These are phyloP conservation scores for Penicillium macrosclerotiorum DNA, from an alignment of 495 filamentous ascomycete species.

Conservation along the genomic window DNA sequence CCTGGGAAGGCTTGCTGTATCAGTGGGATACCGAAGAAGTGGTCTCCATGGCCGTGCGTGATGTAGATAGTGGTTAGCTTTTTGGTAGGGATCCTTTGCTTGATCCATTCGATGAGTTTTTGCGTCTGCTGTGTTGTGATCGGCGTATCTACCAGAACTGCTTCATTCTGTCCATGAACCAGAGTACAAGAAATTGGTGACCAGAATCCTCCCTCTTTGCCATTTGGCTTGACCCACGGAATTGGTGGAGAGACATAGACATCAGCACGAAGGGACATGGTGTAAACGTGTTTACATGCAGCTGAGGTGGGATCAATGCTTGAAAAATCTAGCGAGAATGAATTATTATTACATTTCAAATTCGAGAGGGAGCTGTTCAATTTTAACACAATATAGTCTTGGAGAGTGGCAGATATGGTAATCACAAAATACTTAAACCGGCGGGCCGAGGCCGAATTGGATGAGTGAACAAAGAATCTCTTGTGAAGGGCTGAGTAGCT, in stretches of 20 bases:
- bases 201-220: neutral
- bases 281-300: neutral
- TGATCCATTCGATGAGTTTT: slow-evolving; percentile 22
- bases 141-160: slow-evolving; percentile 31
- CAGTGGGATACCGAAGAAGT: slow-evolving; percentile 32
- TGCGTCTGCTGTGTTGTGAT: slow-evolving; percentile 14
- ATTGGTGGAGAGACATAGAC: neutral
- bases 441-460: neutral
- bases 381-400: neutral
- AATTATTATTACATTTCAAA: too few relatives aligned
- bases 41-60: slow-evolving; percentile 45
- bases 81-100: slow-evolving; percentile 14
- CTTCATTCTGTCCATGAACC: slow-evolving; percentile 19
- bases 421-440: neutral
- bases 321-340: neutral
- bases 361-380: too few relatives aligned
- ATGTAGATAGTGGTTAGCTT: slow-evolving; percentile 31
- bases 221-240: neutral
- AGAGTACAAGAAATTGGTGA: slow-evolving; percentile 27
- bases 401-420: neutral
- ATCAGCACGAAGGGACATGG: neutral
- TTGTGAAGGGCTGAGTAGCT: neutral
- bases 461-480: neutral
- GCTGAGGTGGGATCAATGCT: too few relatives aligned
- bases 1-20: slow-evolving; percentile 27